Percentiles rank a stretch among this genome's conserved stretches.
phyloP scores from a whole-genome alignment of 176 grass and related monocot species.

The Bromus sterilis region DNA sequence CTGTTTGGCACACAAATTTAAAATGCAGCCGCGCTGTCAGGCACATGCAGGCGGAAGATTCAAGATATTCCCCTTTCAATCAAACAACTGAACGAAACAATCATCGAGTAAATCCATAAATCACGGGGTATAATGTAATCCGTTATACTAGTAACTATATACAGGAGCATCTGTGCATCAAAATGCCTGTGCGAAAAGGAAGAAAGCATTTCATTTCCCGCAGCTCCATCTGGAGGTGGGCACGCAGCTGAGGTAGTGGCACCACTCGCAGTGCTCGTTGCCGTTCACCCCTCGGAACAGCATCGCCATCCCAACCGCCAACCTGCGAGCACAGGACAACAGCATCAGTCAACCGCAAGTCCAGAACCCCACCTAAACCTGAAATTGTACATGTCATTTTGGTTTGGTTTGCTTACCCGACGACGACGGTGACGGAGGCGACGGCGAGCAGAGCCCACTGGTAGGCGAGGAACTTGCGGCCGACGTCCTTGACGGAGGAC shows the following conservation, averaged over 20 bases:
- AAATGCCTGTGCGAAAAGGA: neutral
- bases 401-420: constrained; percentile 79
- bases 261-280: constrained; percentile 81
- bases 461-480: constrained; percentile 62
- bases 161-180: constrained; percentile 11
- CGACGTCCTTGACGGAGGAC: constrained; percentile 39
- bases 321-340: constrained; percentile 33
- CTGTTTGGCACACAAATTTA: neutral
- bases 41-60: neutral
- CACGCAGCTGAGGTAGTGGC: constrained; percentile 91
- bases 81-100: neutral
- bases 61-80: neutral
- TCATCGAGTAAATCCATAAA: neutral
- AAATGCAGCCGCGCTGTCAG: neutral
- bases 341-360: neutral
- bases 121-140: neutral
- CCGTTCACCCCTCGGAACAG: constrained; percentile 78
- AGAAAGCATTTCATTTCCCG: constrained; percentile 32
- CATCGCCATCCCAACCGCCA: constrained; percentile 61
- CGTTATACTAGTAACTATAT: neutral
- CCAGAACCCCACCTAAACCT: neutral
- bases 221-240: constrained; percentile 83
- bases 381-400: too few species aligned
- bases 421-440: constrained; percentile 33
- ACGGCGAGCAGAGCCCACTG: constrained; percentile 51